A percentile compares a stretch with the other conserved stretches of the same genome.
These are phyloP conservation scores for Coemansia sp. DNA, from an alignment of 192 early-diverging fungal genomes.

Conservation along the genomic window DNA sequence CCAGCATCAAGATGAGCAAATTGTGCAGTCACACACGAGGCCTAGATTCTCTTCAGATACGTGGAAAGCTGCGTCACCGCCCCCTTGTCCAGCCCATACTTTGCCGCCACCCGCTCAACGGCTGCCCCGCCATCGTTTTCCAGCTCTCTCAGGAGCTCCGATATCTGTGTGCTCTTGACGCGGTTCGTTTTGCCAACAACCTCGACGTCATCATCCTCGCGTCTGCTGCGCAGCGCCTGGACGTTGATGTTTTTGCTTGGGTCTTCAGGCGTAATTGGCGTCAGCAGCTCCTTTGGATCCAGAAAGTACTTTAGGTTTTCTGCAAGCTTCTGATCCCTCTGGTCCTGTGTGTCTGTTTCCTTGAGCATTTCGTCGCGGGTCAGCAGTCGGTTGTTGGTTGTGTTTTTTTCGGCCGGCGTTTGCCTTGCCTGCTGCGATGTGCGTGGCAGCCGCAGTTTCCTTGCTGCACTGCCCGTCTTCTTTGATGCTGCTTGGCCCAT, in stretches of 20 bases:
- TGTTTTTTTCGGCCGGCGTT: neutral
- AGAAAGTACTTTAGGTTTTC: conserved; percentile 49
- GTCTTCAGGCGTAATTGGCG: conserved; percentile 32
- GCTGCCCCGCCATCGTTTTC: neutral
- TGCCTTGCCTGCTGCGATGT: conserved; percentile 12
- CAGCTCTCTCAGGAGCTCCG: conserved; percentile 10
- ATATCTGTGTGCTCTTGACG: conserved; percentile 10
- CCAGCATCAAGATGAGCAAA: too few species aligned
- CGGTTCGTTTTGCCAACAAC: conserved; percentile 10
- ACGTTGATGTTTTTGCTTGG: conserved; percentile 43
- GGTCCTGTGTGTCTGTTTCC: conserved; percentile 13
- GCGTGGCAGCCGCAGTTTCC: conserved; percentile 31
- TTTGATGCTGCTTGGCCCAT: conserved; percentile 44
- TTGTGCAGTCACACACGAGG: neutral
- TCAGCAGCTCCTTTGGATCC: conserved; percentile 37
- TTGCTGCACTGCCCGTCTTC: neutral
- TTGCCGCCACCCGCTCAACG: conserved; percentile 7
- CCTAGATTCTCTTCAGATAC: conserved; percentile 16
- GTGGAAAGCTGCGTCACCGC: conserved; percentile 6
- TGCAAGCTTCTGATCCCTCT: conserved; percentile 8
- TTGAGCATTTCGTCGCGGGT: conserved; percentile 47
- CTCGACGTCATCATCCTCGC: conserved; percentile 14
- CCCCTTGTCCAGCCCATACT: conserved; percentile 24
- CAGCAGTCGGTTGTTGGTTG: neutral
- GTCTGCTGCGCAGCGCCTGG: conserved; percentile 31